Evolutionary conservation across 768 basidiomycete species (phyloP), one percentile per base, ranked within the genome.

Genomic region (Cystoderma amianthinum): DNA sequence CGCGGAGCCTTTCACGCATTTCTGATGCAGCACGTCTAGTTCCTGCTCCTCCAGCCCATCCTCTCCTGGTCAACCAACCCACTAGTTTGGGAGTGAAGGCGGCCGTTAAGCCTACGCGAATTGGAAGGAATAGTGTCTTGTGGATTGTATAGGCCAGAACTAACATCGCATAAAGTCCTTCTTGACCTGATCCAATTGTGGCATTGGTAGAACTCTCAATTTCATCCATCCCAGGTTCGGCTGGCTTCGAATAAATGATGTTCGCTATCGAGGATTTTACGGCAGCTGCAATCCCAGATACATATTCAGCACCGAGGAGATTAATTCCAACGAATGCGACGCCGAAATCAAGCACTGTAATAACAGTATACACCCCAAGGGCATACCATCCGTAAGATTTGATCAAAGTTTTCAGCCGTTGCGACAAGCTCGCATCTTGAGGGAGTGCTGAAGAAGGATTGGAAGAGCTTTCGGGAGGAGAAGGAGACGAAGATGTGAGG

Each of bases 301-400:
- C 93, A 48, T 89, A 81, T 36, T 97, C 93, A 2, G 92, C 91
- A 34, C 96, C 96, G 23, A 96, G 67, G 32, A 91, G 67, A 50
- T 89, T 85, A 55, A 99, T 80, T 39, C 80, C 80, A 36, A 80
- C 74, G 57, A 96, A 96, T 0, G 87, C 80, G 52, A 96, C 70
- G 24, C 76, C 65, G 57, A 98, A 92, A 60, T 99, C 96, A 56
- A 93, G 55, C 5, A 69, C 66, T 32, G 77, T 75, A 41, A 98
- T 57, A 38, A 82, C 56, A 47, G 83, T 33, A 68, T 99, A 99
- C 18, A 98, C 82, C 22, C 87, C 93, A 20, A 98, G 72, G 15
- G 96, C 92, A 57, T 94, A 95, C 88, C 89, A 92, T 21, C 95
- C 95, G 58, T 98, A 96, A 3, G 85, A 77, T 57, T 86, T 93